Base-by-base conservation (phyloP, 805 yeast species). In the Maudiozyma serrabonitensis region DNA sequence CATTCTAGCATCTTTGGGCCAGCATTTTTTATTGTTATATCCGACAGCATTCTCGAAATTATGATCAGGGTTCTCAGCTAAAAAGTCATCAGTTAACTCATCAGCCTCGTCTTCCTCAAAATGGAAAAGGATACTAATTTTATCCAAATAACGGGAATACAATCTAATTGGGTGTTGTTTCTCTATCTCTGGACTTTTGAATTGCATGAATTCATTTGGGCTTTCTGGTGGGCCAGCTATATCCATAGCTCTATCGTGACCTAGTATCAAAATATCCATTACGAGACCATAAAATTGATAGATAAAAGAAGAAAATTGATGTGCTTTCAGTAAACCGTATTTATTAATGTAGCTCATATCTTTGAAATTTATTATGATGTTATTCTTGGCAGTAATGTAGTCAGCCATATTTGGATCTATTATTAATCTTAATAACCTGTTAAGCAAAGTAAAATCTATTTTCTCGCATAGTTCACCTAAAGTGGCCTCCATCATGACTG, bases 1-100 rank as follows among this genome's bases (percentile, higher is more conserved):
- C 98, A 93, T 93, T 51, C 97, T 77, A 19, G 82, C 72, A 62
- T 93, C 98, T 43, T 86, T 71, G 3, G 99, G 96, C 99, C 99
- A 93, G 62, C 97, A 89, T 46, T 81, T 81, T 56, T 85, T 84
- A 56, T 88, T 91, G 59, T 85, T 86, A 65, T 89, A 91, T 0
- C 95, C 95, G 35, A 85, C 80, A 6, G 83, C 81, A 56, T 83
- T 85, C 59, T 86, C 95, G 65, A 86, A 87, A 61, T 90, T 87
- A 0, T 96, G 96, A 69, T 90, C 96, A 0, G 96, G 96, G 58
- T 87, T 85, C 57, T 87, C 95, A 0, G 85, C 74, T 21, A 90
- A 67, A 59, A 74, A 88, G 23, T 87, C 91, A 51, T 82, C 83
- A 16, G 85, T 77, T 41, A 93, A 69, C 9, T 81, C 95, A 37